Evolutionary conservation across 2,329 filamentous ascomycete species (phyloP).

Genomic region (Trichoderma koningii): DNA sequence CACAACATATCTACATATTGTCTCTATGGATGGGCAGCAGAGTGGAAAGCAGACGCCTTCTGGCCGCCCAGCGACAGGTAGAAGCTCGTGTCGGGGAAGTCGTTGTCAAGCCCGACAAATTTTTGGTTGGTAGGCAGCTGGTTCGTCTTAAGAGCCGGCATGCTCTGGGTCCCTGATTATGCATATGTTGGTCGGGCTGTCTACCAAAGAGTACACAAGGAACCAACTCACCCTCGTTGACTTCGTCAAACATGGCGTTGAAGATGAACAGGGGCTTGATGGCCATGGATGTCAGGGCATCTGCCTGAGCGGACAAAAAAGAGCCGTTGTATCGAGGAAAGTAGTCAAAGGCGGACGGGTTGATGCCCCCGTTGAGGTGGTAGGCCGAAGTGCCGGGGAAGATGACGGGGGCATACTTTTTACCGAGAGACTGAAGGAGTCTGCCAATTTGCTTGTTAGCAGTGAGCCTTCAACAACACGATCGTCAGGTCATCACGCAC

Average conservation of each 20-base stretch:
- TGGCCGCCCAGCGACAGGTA: conserved; percentile 13
- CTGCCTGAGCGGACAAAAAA: conserved; percentile 14
- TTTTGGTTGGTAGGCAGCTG: conserved; percentile 23
- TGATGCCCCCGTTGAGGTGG: conserved; percentile 20
- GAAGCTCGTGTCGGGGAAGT: conserved; percentile 19
- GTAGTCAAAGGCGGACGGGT: conserved; percentile 23
- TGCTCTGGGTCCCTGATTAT: conserved; percentile 12
- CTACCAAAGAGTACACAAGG: too few species aligned
- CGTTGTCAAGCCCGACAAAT: conserved; percentile 22
- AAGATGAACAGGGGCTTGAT: conserved; percentile 23
- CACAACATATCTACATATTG: not conserved
- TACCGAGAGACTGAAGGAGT: conserved; percentile 18
- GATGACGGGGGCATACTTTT: conserved; percentile 22
- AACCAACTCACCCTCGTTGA: conserved; percentile 12
- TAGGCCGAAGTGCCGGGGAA: conserved; percentile 22
- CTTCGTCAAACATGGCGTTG: conserved; percentile 26
- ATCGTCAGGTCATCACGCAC: not conserved
- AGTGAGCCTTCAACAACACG: not conserved
- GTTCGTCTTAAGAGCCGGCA: conserved; percentile 19
- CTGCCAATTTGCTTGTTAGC: not conserved
- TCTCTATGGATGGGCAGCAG: not conserved
- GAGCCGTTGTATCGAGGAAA: conserved; percentile 22
- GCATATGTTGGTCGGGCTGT: not conserved
- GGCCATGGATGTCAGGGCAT: conserved; percentile 21
- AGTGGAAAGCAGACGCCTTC: conserved; percentile 22